Conservation (phyloP, 2,329 filamentous ascomycete species). For the Fusarium chaquense region DNA sequence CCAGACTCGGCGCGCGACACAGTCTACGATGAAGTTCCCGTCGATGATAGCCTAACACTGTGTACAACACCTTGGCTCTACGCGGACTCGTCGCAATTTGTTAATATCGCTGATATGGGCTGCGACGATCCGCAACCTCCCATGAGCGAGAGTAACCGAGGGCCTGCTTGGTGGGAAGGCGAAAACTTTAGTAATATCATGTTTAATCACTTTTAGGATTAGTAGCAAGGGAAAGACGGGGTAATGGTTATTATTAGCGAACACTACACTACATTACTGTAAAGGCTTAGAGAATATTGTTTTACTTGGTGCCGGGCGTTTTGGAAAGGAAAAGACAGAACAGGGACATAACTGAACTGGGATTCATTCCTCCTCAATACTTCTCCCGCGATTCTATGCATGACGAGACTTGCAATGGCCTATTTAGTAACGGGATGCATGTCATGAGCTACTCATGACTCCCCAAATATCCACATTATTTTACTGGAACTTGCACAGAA, state of each 20-base stretch:
- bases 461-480: constrained; percentile 1
- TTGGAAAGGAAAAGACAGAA: background rate
- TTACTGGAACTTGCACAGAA: background rate
- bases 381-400: constrained; percentile 26
- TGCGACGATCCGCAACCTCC: constrained; percentile 48
- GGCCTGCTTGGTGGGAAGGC: constrained; percentile 57
- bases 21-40: constrained; percentile 48
- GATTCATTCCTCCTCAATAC: background rate
- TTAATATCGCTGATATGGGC: constrained; percentile 54
- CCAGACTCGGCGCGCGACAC: constrained; percentile 42
- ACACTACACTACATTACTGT: background rate
- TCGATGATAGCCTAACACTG: constrained; percentile 55
- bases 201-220: constrained; percentile 54
- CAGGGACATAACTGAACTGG: background rate
- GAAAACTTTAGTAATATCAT: constrained; percentile 55
- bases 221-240: constrained; percentile 1
- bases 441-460: background rate
- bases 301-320: constrained; percentile 15
- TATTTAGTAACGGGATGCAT: constrained; percentile 2
- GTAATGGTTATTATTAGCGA: background rate
- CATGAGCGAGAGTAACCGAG: constrained; percentile 40
- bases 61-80: constrained; percentile 60
- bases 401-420: constrained; percentile 5
- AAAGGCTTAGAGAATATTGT: constrained; percentile 14
- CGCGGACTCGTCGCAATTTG: constrained; percentile 56